Percentiles rank a stretch among this genome's conserved stretches.
Conservation (phyloP, 257 asterid species). For the Knoxia roxburghii region DNA sequence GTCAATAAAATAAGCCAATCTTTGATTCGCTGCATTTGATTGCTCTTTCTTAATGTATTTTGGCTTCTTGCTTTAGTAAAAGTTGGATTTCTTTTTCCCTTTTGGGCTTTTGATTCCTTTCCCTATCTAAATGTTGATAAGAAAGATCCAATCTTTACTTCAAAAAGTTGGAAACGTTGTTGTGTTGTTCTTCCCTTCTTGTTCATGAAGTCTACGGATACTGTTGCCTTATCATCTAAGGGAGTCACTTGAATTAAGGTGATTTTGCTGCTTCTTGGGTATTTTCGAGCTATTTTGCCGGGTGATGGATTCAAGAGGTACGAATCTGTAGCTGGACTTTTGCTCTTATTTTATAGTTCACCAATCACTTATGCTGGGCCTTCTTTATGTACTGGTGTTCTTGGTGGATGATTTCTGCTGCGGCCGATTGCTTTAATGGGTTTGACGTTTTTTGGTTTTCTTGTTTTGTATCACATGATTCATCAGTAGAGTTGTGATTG, state of each 20-base stretch:
- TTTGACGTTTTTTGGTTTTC: slow-evolving; percentile 19
- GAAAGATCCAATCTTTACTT: slow-evolving; percentile 27
- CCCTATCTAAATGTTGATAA: slow-evolving; percentile 26
- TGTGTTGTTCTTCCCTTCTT: background rate
- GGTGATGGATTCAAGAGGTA: slow-evolving; percentile 46
- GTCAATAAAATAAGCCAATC: slow-evolving; percentile 5
- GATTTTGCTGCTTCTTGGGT: slow-evolving; percentile 22
- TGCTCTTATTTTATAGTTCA: slow-evolving; percentile 1
- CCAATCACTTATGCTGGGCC: slow-evolving; percentile 10
- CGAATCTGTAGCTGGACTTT: slow-evolving; percentile 7
- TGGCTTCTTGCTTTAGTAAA: slow-evolving; percentile 19
- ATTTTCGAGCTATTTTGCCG: slow-evolving; percentile 16
- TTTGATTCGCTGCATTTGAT: slow-evolving; percentile 44
- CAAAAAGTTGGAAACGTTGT: slow-evolving; percentile 17
- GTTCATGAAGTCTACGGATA: slow-evolving; percentile 31
- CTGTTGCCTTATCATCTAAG: slow-evolving; percentile 43
- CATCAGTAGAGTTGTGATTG: slow-evolving; percentile 15
- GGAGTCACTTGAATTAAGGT: slow-evolving; percentile 41
- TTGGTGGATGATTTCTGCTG: slow-evolving; percentile 20
- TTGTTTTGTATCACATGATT: slow-evolving; percentile 13
- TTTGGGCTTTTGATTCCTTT: slow-evolving; percentile 1
- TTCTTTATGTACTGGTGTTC: slow-evolving; percentile 17
- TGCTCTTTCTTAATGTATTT: slow-evolving; percentile 14
- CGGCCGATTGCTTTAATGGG: slow-evolving; percentile 21
- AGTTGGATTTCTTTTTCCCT: slow-evolving; percentile 21